Evolutionary conservation across 1,139 yeast genomes (phyloP), one percentile per base, ranked within the genome.

Genomic region (Hyphopichia pseudoburtonii): DNA sequence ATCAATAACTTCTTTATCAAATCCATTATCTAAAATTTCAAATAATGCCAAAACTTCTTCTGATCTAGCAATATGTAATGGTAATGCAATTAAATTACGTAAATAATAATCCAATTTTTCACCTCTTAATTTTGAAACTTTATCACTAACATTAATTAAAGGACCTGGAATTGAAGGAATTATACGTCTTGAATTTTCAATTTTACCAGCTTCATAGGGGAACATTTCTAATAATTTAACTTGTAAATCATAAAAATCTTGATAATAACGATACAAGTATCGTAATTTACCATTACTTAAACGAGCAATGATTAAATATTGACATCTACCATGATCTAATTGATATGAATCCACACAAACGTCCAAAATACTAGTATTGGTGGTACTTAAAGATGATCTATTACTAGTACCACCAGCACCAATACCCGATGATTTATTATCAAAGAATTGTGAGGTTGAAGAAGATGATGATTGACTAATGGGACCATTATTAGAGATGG

Each of bases 81-180:
- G 97, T 52, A 92, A 71, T 30, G 78, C 73, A 31, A 88, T 74
- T 48, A 92, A 72, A 43, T 83, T 86, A 37, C 81, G 75, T 37
- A 94, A 81, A 57, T 92, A 92, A 41, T 80, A 80, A 60, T 92
- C 94, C 49, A 94, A 72, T 60, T 88, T 95, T 26, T 81, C 86
- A 47, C 92, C 74, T 52, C 98, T 76, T 57, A 87, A 85, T 50
- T 84, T 82, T 12, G 96, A 86, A 39, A 90, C 84, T 36, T 84
- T 78, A 56, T 90, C 97, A 45, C 90, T 89, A 35, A 92, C 96
- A 56, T 86, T 86, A 33, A 95, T 85, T 36, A 92, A 74, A 2
- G 98, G 99, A 1, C 98, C 98, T 0, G 98, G 98, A 56, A 94
- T 90, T 46, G 86, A 88, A 4, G 99, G 98, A 43, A 92, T 74